These are phyloP conservation scores for Carex kokanica DNA, from an alignment of 176 grass and related monocot species.

Conservation along the genomic window DNA sequence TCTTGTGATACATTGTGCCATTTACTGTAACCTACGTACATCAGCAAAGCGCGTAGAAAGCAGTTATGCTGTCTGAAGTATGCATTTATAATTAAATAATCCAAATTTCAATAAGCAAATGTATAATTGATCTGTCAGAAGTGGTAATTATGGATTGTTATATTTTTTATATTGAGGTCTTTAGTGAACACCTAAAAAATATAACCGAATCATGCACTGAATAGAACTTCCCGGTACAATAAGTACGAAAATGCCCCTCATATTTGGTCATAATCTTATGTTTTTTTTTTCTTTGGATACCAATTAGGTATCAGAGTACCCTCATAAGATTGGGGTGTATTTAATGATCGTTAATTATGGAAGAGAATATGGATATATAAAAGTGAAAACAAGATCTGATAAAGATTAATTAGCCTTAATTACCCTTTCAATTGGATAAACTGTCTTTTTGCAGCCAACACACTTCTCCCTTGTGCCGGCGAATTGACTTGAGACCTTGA, in stretches of 20 bases:
- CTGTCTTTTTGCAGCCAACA: constrained; percentile 83
- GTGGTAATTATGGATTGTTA: background rate
- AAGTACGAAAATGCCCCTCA: background rate
- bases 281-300: background rate
- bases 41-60: background rate
- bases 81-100: background rate
- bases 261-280: background rate
- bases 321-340: background rate
- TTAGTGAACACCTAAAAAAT: background rate
- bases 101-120: background rate
- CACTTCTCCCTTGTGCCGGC: constrained; percentile 95
- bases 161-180: background rate
- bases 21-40: constrained; percentile 93
- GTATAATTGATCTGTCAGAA: background rate
- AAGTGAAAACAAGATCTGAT: background rate
- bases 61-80: background rate
- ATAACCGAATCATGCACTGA: background rate
- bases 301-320: background rate
- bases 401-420: constrained; percentile 26
- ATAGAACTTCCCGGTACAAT: background rate
- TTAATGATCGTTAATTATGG: background rate
- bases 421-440: constrained; percentile 97
- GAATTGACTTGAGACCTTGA: constrained; percentile 82
- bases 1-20: constrained; percentile 76
- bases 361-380: background rate